Evolutionary conservation across 2,329 filamentous ascomycete species (phyloP).

Genomic region (Rhynchosporium graminicola): DNA sequence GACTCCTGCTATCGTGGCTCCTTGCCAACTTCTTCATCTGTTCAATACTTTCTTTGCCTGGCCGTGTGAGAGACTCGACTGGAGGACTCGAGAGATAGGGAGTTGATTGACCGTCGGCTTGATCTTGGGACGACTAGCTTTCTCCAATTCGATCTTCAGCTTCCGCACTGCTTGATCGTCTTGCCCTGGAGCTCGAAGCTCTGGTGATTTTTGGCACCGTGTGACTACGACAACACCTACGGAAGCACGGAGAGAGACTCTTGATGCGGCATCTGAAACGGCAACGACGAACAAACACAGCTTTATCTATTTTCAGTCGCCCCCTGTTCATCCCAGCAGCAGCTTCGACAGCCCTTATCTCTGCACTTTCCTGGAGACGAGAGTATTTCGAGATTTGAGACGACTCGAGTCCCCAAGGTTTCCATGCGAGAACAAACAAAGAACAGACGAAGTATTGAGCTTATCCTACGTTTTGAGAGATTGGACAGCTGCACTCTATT

Average conservation of each 20-base stretch:
- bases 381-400: conserved; percentile 15
- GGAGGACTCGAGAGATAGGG: background rate
- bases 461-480: conserved; percentile 17
- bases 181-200: conserved; percentile 30
- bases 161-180: conserved; percentile 35
- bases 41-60: conserved; percentile 10
- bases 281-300: conserved; percentile 15
- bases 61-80: background rate
- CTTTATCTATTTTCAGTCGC: background rate
- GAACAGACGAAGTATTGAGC: background rate
- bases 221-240: background rate
- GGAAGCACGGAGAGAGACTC: conserved; percentile 7
- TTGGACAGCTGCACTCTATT: conserved; percentile 18
- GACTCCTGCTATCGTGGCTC: conserved; percentile 4
- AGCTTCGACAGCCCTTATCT: conserved; percentile 26
- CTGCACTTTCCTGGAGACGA: background rate
- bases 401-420: background rate
- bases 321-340: background rate
- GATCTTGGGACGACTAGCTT: conserved; percentile 5
- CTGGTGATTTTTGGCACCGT: conserved; percentile 14
- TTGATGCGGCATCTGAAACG: conserved; percentile 29
- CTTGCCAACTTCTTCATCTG: background rate
- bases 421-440: conserved; percentile 11
- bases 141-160: conserved; percentile 22
- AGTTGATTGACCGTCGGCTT: conserved; percentile 10